These are phyloP conservation scores for Aspergillus fructus DNA, from an alignment of 2,329 filamentous ascomycete genomes.

Conservation along the genomic window DNA sequence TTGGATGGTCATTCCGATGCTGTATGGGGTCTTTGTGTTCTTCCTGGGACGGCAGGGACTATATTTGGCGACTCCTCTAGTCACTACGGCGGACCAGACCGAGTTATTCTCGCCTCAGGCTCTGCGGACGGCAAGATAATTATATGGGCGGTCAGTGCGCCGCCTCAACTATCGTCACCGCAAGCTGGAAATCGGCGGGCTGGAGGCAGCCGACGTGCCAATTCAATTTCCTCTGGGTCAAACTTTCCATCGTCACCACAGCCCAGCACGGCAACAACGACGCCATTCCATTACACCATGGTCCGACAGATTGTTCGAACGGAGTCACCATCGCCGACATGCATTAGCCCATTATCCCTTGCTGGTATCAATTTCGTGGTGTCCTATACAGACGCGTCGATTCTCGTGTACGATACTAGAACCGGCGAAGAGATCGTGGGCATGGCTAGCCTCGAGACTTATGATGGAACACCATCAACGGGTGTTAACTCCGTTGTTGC, in stretches of 20 bases:
- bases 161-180: conserved; percentile 80
- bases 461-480: conserved; percentile 78
- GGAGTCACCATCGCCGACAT: conserved; percentile 75
- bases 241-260: conserved; percentile 89
- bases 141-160: conserved; percentile 90
- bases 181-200: conserved; percentile 70
- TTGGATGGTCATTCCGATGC: conserved; percentile 93
- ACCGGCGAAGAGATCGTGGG: conserved; percentile 87
- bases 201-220: conserved; percentile 76
- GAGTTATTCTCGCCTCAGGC: conserved; percentile 86
- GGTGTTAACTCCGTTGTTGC: conserved; percentile 90
- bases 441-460: conserved; percentile 94
- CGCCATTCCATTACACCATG: conserved; percentile 82
- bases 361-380: conserved; percentile 89
- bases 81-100: conserved; percentile 76
- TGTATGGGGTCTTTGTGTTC: conserved; percentile 91
- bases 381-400: conserved; percentile 84
- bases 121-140: conserved; percentile 88
- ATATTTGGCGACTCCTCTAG: conserved; percentile 73
- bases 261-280: conserved; percentile 79
- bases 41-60: conserved; percentile 76
- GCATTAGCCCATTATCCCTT: conserved; percentile 82
- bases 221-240: conserved; percentile 92
- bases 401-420: conserved; percentile 88
- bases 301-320: conserved; percentile 79